Conservation (phyloP, 192 early-diverging fungal species). For the Entomortierella chlamydospora region DNA sequence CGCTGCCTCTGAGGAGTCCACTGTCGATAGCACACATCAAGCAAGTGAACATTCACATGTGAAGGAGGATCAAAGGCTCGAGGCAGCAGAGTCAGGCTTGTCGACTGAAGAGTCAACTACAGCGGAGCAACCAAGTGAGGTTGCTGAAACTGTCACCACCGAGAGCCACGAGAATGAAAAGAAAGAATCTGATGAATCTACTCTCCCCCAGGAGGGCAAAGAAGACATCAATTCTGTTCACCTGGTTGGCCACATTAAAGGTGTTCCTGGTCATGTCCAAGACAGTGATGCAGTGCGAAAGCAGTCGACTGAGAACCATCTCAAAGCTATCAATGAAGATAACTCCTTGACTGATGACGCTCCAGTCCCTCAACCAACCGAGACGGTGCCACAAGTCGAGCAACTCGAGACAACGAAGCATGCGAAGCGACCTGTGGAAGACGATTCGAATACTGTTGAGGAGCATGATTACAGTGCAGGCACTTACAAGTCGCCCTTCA, state of each 20-base stretch:
- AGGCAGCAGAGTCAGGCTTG: conserved; percentile 12
- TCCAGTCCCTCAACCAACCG: not conserved
- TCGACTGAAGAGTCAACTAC: not conserved
- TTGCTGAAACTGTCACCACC: not conserved
- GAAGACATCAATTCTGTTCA: conserved; percentile 1
- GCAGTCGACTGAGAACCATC: not conserved
- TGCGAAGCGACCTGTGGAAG: conserved; percentile 20
- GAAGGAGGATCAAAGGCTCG: conserved; percentile 33
- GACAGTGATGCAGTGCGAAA: not conserved
- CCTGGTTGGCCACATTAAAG: conserved; percentile 15
- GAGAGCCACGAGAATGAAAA: not conserved
- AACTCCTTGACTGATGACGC: not conserved
- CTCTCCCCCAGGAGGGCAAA: not conserved
- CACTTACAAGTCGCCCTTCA: conserved; percentile 45
- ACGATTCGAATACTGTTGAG: conserved; percentile 22
- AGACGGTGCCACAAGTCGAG: not conserved
- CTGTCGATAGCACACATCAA: too few species aligned
- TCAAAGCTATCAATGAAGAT: not conserved
- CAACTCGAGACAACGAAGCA: conserved; percentile 6
- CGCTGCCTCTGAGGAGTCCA: not conserved
- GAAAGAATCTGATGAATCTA: not conserved
- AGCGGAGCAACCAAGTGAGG: not conserved
- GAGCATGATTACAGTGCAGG: conserved; percentile 33
- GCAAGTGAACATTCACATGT: not conserved
- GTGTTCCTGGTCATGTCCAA: conserved; percentile 6